A percentile compares a stretch with the other conserved stretches of the same genome.
phyloP scores from a whole-genome alignment of 2,329 filamentous ascomycete species.

The Mycocentrospora acerina region DNA sequence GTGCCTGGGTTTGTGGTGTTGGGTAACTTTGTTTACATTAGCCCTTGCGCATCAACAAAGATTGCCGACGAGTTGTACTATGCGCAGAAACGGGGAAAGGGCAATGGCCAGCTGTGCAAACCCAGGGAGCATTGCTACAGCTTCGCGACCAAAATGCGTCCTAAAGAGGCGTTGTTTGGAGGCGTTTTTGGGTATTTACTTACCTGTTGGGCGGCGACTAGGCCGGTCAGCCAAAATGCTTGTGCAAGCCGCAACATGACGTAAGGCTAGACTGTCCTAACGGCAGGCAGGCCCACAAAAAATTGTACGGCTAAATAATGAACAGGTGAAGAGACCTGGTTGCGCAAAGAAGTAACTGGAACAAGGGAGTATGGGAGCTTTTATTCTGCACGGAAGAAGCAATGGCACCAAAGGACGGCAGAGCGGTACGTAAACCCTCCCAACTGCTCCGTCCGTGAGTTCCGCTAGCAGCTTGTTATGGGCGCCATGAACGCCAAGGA shows the following conservation, averaged over 20 bases:
- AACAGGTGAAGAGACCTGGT: constrained; percentile 16
- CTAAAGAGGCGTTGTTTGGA: constrained; percentile 10
- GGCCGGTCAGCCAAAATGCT: constrained; percentile 34
- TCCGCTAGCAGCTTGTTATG: background rate
- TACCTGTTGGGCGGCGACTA: constrained; percentile 34
- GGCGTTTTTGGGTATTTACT: constrained; percentile 16
- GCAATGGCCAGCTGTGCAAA: constrained; percentile 23
- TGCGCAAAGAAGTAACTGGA: constrained; percentile 7
- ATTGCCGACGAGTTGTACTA: constrained; percentile 18
- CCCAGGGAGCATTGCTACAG: constrained; percentile 28
- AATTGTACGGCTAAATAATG: constrained; percentile 1
- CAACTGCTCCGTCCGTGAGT: background rate
- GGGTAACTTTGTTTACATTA: constrained; percentile 35
- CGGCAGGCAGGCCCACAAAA: constrained; percentile 15
- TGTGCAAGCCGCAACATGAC: constrained; percentile 41
- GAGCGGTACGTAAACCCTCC: too few relatives aligned
- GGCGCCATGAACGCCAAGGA: too few relatives aligned
- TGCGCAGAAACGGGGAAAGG: constrained; percentile 35
- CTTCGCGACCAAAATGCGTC: constrained; percentile 12
- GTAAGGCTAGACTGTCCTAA: constrained; percentile 22
- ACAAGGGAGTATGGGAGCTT: constrained; percentile 20
- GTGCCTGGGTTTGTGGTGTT: constrained; percentile 29
- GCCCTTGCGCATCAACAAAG: constrained; percentile 23
- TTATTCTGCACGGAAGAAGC: constrained; percentile 10
- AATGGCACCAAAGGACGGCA: background rate